A percentile compares a stretch with the other conserved stretches of the same genome.
Conservation (phyloP, 345 rosid species). For the Noccaea bulbosa region DNA sequence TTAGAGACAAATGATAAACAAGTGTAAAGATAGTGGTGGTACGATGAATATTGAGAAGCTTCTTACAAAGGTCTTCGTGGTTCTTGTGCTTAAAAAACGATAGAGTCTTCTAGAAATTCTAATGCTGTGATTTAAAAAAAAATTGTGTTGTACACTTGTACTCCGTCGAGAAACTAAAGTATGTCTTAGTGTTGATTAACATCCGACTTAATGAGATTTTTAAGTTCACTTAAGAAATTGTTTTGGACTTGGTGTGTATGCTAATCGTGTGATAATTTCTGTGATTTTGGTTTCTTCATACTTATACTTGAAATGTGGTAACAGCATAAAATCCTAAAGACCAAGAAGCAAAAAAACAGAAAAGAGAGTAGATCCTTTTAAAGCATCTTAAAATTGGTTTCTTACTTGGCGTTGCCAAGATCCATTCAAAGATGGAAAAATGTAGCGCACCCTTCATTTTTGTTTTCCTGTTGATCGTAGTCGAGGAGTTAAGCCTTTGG, state of each 20-base stretch:
- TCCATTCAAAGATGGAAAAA: constrained; percentile 4
- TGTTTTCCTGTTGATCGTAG: neutral
- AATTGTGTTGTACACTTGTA: no score
- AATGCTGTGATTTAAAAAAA: no score
- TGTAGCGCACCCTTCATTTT: neutral
- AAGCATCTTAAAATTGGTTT: neutral
- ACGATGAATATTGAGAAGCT: neutral
- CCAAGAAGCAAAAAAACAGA: neutral
- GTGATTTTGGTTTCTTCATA: neutral
- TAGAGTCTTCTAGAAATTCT: neutral
- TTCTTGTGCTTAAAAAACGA: neutral
- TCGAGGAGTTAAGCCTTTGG: neutral
- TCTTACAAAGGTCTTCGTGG: neutral
- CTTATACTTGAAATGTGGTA: neutral
- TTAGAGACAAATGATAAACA: neutral
- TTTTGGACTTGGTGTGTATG: neutral
- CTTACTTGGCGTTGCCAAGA: neutral
- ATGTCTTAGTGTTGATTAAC: neutral
- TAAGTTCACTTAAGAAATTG: neutral
- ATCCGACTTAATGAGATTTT: neutral
- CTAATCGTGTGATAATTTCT: neutral
- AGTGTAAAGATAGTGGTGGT: neutral
- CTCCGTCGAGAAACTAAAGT: neutral
- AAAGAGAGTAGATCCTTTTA: neutral
- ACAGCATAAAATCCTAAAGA: neutral